Percentiles rank a stretch among this genome's conserved stretches.
Evolutionary conservation across 2,329 filamentous ascomycete genomes (phyloP).

Genomic region (Macrophomina phaseolina): DNA sequence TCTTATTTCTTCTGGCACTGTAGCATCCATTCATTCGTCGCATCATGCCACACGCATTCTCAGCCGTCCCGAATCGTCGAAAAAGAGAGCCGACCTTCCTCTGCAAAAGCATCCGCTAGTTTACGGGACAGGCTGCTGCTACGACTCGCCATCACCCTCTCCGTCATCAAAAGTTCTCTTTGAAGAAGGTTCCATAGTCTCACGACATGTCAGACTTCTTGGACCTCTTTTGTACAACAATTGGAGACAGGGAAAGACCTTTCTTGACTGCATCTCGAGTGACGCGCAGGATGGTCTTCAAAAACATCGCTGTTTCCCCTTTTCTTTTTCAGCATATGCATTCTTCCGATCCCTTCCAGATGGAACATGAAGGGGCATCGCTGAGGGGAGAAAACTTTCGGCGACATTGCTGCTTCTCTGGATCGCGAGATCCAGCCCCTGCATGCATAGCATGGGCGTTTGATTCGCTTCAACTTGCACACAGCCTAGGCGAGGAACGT

Average conservation of each 20-base stretch:
- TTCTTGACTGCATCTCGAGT: not conserved
- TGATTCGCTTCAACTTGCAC: constrained; percentile 16
- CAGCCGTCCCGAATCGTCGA: constrained; percentile 15
- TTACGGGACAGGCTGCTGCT: constrained; percentile 9
- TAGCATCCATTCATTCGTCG: constrained; percentile 1
- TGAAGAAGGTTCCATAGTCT: not conserved
- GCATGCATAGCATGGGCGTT: constrained; percentile 17
- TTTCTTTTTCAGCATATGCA: constrained; percentile 13
- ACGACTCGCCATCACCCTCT: constrained; percentile 7
- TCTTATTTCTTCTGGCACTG: constrained; percentile 1
- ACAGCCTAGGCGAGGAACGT: not conserved
- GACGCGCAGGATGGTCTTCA: not conserved
- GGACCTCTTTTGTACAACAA: constrained; percentile 21
- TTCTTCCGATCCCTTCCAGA: not conserved
- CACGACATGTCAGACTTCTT: not conserved
- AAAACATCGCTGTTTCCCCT: not conserved
- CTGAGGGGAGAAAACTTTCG: not conserved
- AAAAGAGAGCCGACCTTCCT: not conserved
- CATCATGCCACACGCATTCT: not conserved
- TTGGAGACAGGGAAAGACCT: constrained; percentile 12
- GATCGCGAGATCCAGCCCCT: constrained; percentile 16
- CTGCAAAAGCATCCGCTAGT: constrained; percentile 1
- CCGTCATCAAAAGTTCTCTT: constrained; percentile 8
- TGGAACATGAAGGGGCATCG: not conserved
- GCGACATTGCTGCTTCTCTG: not conserved